A percentile compares a stretch with the other conserved stretches of the same genome.
phyloP scores from a whole-genome alignment of 345 rosid genomes.

The Jatropha curcas region DNA sequence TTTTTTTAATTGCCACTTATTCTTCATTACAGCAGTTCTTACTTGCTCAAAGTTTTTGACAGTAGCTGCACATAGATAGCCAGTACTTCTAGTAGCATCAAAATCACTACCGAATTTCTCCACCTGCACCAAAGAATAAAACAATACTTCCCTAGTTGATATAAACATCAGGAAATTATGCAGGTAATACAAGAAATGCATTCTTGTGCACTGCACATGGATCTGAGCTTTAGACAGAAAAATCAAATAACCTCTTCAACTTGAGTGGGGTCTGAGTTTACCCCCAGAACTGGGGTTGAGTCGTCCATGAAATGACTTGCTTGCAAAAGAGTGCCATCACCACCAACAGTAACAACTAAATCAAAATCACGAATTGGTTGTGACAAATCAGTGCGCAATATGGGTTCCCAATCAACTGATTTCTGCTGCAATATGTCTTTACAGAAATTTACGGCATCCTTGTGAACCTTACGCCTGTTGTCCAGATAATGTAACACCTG shows the following conservation, averaged over 20 bases:
- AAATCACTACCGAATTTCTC: slow-evolving; percentile 61
- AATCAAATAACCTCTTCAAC: slow-evolving; percentile 60
- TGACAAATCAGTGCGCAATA: slow-evolving; percentile 54
- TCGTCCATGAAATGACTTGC: slow-evolving; percentile 88
- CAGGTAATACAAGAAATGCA: neutral
- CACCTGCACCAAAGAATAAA: slow-evolving; percentile 46
- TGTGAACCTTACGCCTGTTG: slow-evolving; percentile 70
- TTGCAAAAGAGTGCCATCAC: slow-evolving; percentile 93
- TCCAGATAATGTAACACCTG: slow-evolving; percentile 62
- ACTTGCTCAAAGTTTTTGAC: slow-evolving; percentile 78
- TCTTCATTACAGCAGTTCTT: slow-evolving; percentile 17
- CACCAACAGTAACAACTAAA: slow-evolving; percentile 87
- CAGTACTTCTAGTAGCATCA: slow-evolving; percentile 87
- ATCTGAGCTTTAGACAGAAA: neutral
- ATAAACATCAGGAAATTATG: neutral
- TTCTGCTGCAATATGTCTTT: slow-evolving; percentile 62
- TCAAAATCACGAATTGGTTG: slow-evolving; percentile 62
- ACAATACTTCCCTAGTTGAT: neutral
- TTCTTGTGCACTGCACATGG: neutral
- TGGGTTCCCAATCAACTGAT: slow-evolving; percentile 63
- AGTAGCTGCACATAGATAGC: slow-evolving; percentile 84
- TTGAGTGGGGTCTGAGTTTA: slow-evolving; percentile 90
- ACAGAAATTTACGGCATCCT: slow-evolving; percentile 63
- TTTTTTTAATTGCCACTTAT: neutral
- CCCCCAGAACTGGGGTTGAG: slow-evolving; percentile 73